Evolutionary conservation across 2,329 filamentous ascomycete species (phyloP), one percentile per base, ranked within the genome.

Genomic region (Hymenoscyphus albidus): DNA sequence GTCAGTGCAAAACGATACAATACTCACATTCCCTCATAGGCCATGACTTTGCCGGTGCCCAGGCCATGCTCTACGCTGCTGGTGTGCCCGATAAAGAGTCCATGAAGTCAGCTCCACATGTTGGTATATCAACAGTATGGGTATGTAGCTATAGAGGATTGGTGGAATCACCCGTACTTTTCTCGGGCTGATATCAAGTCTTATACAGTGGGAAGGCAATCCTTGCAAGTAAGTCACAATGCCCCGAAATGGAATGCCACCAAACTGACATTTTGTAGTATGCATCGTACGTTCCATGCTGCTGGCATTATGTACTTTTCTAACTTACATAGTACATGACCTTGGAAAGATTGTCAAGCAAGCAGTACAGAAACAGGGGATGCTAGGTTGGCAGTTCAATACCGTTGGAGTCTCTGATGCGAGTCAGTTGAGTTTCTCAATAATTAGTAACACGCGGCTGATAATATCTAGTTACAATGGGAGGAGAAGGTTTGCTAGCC

Each of bases 51-150:
- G 93, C 94, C 0, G 94, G 92, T 35, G 93, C 94, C 58, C 92
- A 96, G 84, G 92, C 94, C 54, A 97, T 97, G 94, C 84, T 98
- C 27, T 98, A 96, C 78, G 93, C 91, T 14, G 93, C 94, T 9
- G 94, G 94, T 31, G 90, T 98, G 40, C 91, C 93, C 1, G 86
- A 92, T 74, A 83, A 87, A 72, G 82, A 95, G 63, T 87, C 88
- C 73, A 96, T 98, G 91, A 93, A 94, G 79, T 94, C 85, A 64
- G 90, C 90, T 62, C 92, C 94, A 13, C 94, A 98, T 69, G 91
- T 98, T 32, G 94, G 65, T 2, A 67, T 67, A 18, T 62, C 65
- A 13, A 67, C 63, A 31, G 65, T 67, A 22, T 67, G 65, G 70
- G 93, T 93, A 97, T 78, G 94, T 16, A 35, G 14, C 3, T 38